Evolutionary conservation across 768 basidiomycete genomes (phyloP), one percentile per base, ranked within the genome.

Genomic region (Dentipellis sp.): DNA sequence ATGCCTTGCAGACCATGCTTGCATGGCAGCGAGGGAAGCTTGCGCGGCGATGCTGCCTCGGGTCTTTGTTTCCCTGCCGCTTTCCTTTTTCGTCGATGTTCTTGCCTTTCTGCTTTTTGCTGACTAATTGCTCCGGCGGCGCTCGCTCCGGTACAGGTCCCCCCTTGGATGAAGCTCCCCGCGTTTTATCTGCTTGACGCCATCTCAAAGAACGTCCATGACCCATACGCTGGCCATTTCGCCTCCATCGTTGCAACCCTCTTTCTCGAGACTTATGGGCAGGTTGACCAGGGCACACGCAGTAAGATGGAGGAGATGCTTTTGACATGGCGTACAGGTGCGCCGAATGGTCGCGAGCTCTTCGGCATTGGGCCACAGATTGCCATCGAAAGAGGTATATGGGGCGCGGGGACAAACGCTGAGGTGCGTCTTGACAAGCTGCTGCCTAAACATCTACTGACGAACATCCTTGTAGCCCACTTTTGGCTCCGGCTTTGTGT

Each of bases 301-400:
- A 81, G 83, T 68, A 98, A 98, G 71, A 94, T 99, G 91, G 92
- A 95, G 67, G 97, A 99, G 70, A 93, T 99, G 85, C 80, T 98
- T 12, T 71, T 90, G 29, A 95, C 97, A 6, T 99, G 97, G 97
- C 79, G 94, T 40, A 87, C 83, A 21, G 93, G 91, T 14, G 85
- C 88, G 12, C 87, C 90, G 2, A 78, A 76, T 36, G 82, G 89
- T 37, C 81, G 81, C 53, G 90, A 94, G 66, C 75, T 99, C 1
- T 99, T 98, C 66, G 89, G 93, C 45, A 71, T 80, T 29, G 80
- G 80, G 2, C 79, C 89, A 17, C 94, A 97, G 67, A 72, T 82
- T 45, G 80, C 84, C 14, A 88, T 98, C 59, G 97, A 98, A 69
- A 78, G 83, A 17, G 84, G 86, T 37, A 81, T 92, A 35, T 92